A percentile compares a stretch with the other conserved stretches of the same genome.
These are phyloP conservation scores for Oryza brachyantha DNA, from an alignment of 176 grass and related monocot genomes.

Conservation along the genomic window DNA sequence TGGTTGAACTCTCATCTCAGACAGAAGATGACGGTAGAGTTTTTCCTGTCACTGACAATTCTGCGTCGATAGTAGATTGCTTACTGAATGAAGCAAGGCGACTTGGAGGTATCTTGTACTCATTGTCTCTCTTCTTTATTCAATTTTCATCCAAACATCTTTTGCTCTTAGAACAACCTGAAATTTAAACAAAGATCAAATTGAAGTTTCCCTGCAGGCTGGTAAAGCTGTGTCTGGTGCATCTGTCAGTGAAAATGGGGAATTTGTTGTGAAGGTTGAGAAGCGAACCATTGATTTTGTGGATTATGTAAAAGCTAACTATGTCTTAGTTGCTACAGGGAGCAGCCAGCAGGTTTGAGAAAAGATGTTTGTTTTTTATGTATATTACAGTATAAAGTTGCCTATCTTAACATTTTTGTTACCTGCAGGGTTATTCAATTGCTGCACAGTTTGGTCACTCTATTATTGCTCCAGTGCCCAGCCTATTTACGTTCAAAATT, in stretches of 20 bases:
- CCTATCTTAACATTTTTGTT: not conserved
- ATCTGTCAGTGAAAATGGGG: slow-evolving; percentile 42
- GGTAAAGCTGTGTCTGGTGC: slow-evolving; percentile 68
- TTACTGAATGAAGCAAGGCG: slow-evolving; percentile 80
- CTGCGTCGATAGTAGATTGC: slow-evolving; percentile 77
- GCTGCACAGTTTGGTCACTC: slow-evolving; percentile 64
- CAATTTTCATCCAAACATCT: not conserved
- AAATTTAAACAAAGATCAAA: slow-evolving; percentile 36
- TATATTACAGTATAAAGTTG: slow-evolving; percentile 9
- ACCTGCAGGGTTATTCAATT: slow-evolving; percentile 70
- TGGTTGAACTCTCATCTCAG: slow-evolving; percentile 28
- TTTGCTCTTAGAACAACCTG: slow-evolving; percentile 6
- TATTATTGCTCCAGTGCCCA: slow-evolving; percentile 74
- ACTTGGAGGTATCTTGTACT: slow-evolving; percentile 58
- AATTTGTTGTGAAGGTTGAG: slow-evolving; percentile 74
- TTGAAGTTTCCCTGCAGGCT: slow-evolving; percentile 79
- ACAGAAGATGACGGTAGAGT: slow-evolving; percentile 90
- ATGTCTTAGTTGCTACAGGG: slow-evolving; percentile 69
- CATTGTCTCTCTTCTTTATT: not conserved
- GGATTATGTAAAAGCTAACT: slow-evolving; percentile 56
- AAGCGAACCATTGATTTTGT: slow-evolving; percentile 78
- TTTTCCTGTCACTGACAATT: slow-evolving; percentile 80
- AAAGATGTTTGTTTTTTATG: not conserved
- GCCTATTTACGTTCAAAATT: slow-evolving; percentile 96
- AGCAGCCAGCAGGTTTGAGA: slow-evolving; percentile 67